Base-by-base conservation (phyloP, 108 stramenopile genomes). In the Nitzschia sp. region DNA sequence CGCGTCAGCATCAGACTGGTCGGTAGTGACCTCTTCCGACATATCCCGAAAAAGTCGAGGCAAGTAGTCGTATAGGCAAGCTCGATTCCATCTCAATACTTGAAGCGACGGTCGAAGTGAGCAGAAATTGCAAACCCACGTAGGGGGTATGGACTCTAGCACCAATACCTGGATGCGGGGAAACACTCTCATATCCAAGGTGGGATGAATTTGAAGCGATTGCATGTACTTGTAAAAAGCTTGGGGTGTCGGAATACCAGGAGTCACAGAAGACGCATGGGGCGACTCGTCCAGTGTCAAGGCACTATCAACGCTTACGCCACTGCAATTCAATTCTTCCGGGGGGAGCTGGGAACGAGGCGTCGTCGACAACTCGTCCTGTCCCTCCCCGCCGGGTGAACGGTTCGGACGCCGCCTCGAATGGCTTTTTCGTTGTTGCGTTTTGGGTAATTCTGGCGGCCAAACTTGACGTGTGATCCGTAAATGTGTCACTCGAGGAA, bases 101-200 rank as follows among this genome's bases (percentile, higher is more conserved):
- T 87, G 72, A 59, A 92, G 58, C 3, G 71, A 73, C 31, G 59
- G 15, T 60, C 33, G 71, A 36, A 89, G 46, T 0, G 71, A 49
- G 56, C 75, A 59, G 31, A 93, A 67, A 70, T 86, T 68, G 15
- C 25, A 25, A 27, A 94, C 74, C 81, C 86, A 88, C 11, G 72
- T 71, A n/a, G 88, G 85, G 21, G 82, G 85, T 15, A 94, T 79
- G 9, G 83, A 71, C 53, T 90, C 90, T 13, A 94, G 54, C 1
- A 90, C 49, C 45, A 94, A 77, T 46, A 85, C 82, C 31, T 76
- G 59, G 13, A 85, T 77, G 35, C 79, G 62, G 0, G 90, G 88
- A 60, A 94, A 90, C n/a, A 90, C 51, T 17, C 77, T 42, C 75
- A 87, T 65, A 58, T 93, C 84, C 4, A 93, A 69, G 11, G 59